Evolutionary conservation across 2,329 filamentous ascomycete species (phyloP).

Genomic region (Trichoderma harzianum): DNA sequence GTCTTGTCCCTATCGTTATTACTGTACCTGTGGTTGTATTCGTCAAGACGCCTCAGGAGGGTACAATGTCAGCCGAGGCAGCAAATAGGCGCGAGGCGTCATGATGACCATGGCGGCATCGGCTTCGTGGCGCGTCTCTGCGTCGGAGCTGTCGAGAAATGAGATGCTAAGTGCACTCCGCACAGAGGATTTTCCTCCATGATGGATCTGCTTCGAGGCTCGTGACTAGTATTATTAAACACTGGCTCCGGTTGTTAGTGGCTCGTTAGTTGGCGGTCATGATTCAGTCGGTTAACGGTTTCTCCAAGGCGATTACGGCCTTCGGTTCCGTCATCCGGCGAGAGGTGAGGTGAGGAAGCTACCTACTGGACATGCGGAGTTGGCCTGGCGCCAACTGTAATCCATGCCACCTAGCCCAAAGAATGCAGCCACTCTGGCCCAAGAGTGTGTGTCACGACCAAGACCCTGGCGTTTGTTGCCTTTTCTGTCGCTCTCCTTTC

Average conservation of each 20-base stretch:
- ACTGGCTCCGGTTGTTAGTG: background rate
- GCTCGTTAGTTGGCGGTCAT: background rate
- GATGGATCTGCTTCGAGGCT: background rate
- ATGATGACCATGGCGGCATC: background rate
- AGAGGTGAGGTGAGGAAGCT: constrained; percentile 2
- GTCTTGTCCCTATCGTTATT: background rate
- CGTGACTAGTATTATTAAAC: background rate
- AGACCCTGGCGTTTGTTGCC: background rate
- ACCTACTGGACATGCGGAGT: constrained; percentile 5
- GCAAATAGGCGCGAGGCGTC: background rate
- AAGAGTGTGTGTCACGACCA: background rate
- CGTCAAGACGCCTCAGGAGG: background rate
- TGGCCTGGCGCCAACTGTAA: background rate
- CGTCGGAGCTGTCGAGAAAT: background rate
- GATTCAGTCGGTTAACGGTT: background rate
- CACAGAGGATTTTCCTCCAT: background rate
- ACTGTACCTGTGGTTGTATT: background rate
- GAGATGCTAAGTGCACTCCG: background rate
- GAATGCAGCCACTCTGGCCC: constrained; percentile 3
- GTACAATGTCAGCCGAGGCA: background rate
- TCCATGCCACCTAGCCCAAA: background rate
- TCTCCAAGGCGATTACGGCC: background rate
- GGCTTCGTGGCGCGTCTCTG: background rate
- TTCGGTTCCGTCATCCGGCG: constrained; percentile 9
- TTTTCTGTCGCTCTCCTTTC: constrained; percentile 4